Conservation (phyloP, 768 basidiomycete species). For the Strobilomyces dryophilus region DNA sequence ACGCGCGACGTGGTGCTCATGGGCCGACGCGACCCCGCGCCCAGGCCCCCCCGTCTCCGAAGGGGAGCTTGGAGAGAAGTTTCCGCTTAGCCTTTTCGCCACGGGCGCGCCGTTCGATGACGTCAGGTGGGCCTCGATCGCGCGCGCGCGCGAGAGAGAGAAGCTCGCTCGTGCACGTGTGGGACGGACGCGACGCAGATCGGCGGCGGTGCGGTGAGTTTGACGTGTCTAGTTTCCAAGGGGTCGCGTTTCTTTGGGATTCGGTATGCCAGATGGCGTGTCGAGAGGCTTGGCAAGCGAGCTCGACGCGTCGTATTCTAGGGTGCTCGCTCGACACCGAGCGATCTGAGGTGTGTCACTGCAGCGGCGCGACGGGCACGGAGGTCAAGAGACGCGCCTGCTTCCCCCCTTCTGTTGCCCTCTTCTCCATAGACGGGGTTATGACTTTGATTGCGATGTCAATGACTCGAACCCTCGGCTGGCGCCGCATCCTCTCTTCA, state of each 20-base stretch:
- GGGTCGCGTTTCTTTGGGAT: background rate
- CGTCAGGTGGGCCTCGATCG: background rate
- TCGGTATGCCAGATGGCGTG: too few species aligned
- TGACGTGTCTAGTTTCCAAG: background rate
- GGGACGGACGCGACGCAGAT: background rate
- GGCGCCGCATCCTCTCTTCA: background rate
- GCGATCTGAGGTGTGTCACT: background rate
- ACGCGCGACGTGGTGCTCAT: too few species aligned
- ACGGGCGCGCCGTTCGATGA: background rate
- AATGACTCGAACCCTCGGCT: background rate
- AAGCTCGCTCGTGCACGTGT: background rate
- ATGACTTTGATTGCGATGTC: background rate
- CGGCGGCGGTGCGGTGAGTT: background rate
- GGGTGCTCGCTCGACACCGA: background rate
- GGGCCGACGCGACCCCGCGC: too few species aligned
- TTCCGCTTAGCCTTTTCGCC: background rate
- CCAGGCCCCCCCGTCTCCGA: too few species aligned
- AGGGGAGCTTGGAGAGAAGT: background rate
- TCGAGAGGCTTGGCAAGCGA: too few species aligned
- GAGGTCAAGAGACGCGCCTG: background rate
- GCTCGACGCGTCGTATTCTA: background rate
- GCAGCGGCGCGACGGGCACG: background rate
- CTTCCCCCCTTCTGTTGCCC: background rate
- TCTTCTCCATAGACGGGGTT: background rate
- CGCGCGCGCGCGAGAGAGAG: too few species aligned